Percentiles rank a stretch among this genome's conserved stretches.
Conservation (phyloP, 2,329 filamentous ascomycete species). For the Emergomyces pasteurianus region DNA sequence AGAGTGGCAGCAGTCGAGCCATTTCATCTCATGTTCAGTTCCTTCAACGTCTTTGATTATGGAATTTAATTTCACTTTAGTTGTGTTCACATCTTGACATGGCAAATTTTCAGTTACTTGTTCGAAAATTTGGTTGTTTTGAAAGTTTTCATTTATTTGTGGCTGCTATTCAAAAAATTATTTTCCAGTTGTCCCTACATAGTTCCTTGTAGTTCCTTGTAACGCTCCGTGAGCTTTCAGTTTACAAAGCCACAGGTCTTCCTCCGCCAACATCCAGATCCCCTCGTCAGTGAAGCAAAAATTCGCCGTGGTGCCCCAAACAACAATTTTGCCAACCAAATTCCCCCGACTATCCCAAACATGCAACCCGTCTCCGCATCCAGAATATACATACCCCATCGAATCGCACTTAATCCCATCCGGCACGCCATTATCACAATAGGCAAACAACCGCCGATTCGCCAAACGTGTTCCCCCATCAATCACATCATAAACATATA, state of each 20-base stretch:
- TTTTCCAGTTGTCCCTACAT: too few species aligned
- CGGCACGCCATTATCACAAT: conserved; percentile 36
- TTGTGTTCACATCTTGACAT: too few species aligned
- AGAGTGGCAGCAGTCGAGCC: too few species aligned
- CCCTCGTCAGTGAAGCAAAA: conserved; percentile 33
- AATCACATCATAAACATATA: conserved; percentile 32
- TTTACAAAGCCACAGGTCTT: conserved; percentile 8
- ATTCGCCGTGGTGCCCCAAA: conserved; percentile 36
- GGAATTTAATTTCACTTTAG: too few species aligned
- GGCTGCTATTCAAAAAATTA: too few species aligned
- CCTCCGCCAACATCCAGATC: conserved; percentile 11
- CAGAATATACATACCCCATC: conserved; percentile 45
- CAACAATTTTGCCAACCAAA: conserved; percentile 46
- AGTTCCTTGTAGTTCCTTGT: too few species aligned
- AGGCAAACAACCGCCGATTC: conserved; percentile 43
- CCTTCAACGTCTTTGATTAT: too few species aligned
- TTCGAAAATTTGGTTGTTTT: too few species aligned
- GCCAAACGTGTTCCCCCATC: conserved; percentile 31
- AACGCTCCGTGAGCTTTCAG: conserved; percentile 10
- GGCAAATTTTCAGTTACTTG: too few species aligned
- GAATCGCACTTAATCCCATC: conserved; percentile 38
- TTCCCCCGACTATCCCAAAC: conserved; percentile 40
- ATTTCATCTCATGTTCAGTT: too few species aligned
- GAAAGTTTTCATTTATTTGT: too few species aligned
- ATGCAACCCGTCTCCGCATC: conserved; percentile 43